phyloP scores from a whole-genome alignment of 2,329 filamentous ascomycete genomes.

The Ophiostoma perfectum region DNA sequence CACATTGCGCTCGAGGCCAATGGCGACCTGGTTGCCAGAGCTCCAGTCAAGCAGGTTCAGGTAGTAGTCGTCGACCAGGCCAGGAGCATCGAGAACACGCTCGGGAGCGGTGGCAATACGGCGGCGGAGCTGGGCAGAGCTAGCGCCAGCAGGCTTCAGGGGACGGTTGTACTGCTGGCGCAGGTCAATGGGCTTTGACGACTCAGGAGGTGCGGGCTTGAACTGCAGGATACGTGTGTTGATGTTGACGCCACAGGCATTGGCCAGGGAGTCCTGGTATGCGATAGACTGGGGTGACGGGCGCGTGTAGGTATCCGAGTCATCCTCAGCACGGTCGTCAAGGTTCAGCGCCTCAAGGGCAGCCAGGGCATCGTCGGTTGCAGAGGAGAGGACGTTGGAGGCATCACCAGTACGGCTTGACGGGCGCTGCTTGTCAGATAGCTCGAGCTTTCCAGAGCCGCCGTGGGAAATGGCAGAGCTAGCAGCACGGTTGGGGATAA shows the following conservation, averaged over 20 bases:
- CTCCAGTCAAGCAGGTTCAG: conserved; percentile 98
- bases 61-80: conserved; percentile 97
- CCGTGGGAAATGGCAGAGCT: conserved; percentile 82
- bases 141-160: conserved; percentile 67
- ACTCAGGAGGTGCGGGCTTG: conserved; percentile 97
- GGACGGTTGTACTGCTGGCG: conserved; percentile 97
- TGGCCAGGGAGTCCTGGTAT: conserved; percentile 30
- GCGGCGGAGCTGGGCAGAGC: conserved; percentile 80
- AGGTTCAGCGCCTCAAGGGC: conserved; percentile 76
- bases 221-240: conserved; percentile 96
- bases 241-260: conserved; percentile 65
- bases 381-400: conserved; percentile 70
- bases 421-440: conserved; percentile 62
- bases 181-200: conserved; percentile 95
- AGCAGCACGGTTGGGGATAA: conserved; percentile 88
- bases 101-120: conserved; percentile 92
- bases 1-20: conserved; percentile 92
- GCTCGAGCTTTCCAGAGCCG: conserved; percentile 76
- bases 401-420: conserved; percentile 62
- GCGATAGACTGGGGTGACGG: conserved; percentile 74
- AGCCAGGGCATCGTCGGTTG: conserved; percentile 72
- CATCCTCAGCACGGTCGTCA: conserved; percentile 61
- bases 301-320: conserved; percentile 63
- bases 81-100: conserved; percentile 91
- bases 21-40: conserved; percentile 94